phyloP scores from a whole-genome alignment of 805 yeast species.

The Candida cerambycidarum region DNA sequence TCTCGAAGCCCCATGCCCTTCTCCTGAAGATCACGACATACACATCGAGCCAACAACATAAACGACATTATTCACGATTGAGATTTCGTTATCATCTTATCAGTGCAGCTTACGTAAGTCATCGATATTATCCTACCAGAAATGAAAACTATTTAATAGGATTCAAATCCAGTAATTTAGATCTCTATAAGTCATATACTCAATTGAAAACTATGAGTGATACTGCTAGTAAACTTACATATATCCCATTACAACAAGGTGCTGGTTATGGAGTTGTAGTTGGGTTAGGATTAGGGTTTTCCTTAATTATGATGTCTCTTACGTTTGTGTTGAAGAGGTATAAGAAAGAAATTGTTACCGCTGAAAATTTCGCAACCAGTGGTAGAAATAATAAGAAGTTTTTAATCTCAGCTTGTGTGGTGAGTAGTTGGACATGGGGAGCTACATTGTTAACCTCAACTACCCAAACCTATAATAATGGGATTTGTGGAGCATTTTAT shows the following conservation, averaged over 20 bases:
- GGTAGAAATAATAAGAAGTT: slow-evolving; percentile 87
- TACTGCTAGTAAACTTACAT: slow-evolving; percentile 5
- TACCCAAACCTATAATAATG: slow-evolving; percentile 72
- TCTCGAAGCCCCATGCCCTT: too few relatives aligned
- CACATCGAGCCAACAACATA: too few relatives aligned
- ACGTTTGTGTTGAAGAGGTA: slow-evolving; percentile 73
- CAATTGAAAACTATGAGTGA: not conserved
- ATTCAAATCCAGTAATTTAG: not conserved
- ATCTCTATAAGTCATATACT: not conserved
- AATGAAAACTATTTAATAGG: not conserved
- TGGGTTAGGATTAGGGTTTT: slow-evolving; percentile 82
- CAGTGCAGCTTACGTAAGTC: not conserved
- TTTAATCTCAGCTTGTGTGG: slow-evolving; percentile 85
- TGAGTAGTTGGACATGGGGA: slow-evolving; percentile 83
- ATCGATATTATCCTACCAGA: not conserved
- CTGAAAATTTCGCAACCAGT: slow-evolving; percentile 93
- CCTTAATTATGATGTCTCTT: slow-evolving; percentile 74
- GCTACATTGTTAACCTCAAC: slow-evolving; percentile 47
- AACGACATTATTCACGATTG: too few relatives aligned
- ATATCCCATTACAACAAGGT: slow-evolving; percentile 58
- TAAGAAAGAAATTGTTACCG: slow-evolving; percentile 82
- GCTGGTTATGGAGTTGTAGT: slow-evolving; percentile 87
- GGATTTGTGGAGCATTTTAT: slow-evolving; percentile 77
- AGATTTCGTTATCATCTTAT: not conserved
- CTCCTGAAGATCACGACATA: too few relatives aligned